Conservation (phyloP, 805 yeast genomes). For the Candida easanensis region DNA sequence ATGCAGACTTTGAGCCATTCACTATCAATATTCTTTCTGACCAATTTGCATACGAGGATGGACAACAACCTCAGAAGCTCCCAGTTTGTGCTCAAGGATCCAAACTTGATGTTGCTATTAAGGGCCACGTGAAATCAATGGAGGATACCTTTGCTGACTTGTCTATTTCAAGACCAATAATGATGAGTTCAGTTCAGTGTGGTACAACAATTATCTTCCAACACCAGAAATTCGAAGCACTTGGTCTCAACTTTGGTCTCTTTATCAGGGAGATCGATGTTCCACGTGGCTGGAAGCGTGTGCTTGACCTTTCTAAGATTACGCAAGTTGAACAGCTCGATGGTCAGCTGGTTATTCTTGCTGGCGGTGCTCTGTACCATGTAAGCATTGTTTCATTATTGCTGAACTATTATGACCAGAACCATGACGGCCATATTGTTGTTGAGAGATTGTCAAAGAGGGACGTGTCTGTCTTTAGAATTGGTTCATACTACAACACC, state of each 20-base stretch:
- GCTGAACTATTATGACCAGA: constrained; percentile 49
- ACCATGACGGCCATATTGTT: constrained; percentile 35
- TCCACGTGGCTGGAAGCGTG: constrained; percentile 53
- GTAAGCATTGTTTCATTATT: constrained; percentile 62
- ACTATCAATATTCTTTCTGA: constrained; percentile 51
- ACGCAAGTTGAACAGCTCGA: constrained; percentile 60
- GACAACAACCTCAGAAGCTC: constrained; percentile 46
- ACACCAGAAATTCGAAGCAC: constrained; percentile 43
- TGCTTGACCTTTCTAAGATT: constrained; percentile 50
- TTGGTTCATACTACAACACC: constrained; percentile 67
- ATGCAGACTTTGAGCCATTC: constrained; percentile 50
- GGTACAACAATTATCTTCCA: constrained; percentile 44
- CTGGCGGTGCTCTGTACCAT: constrained; percentile 57
- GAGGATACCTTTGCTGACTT: constrained; percentile 25
- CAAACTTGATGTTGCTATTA: constrained; percentile 44
- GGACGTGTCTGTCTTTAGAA: constrained; percentile 57
- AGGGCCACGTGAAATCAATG: constrained; percentile 31
- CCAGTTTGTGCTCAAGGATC: constrained; percentile 53
- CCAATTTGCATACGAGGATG: constrained; percentile 62
- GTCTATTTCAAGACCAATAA: constrained; percentile 29
- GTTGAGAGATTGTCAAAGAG: constrained; percentile 50
- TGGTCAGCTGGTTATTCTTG: constrained; percentile 54
- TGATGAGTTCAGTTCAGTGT: constrained; percentile 40
- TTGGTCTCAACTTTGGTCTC: constrained; percentile 66
- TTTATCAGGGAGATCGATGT: constrained; percentile 39